These are phyloP conservation scores for Boletus sp. DNA, from an alignment of 768 basidiomycete genomes.

Conservation along the genomic window DNA sequence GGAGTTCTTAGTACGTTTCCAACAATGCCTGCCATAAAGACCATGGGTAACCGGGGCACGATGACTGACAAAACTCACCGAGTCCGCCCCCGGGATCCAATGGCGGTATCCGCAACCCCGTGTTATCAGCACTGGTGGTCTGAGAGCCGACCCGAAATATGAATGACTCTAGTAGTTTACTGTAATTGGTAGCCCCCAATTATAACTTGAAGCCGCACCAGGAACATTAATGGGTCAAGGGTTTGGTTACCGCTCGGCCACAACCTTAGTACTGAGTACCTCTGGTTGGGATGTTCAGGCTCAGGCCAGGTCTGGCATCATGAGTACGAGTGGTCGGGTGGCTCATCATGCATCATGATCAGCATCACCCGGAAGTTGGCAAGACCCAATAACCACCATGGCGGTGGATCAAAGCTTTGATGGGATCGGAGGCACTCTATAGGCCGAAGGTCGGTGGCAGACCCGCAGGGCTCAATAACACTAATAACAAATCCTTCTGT, in stretches of 20 bases:
- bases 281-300: background rate
- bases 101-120: background rate
- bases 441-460: no score
- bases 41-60: background rate
- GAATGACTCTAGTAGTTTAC: background rate
- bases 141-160: background rate
- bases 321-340: background rate
- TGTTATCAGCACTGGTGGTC: background rate
- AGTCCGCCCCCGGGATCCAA: background rate
- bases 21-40: background rate
- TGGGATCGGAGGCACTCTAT: no score
- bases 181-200: background rate
- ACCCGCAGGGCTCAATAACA: no score
- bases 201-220: background rate
- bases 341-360: no score
- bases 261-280: background rate
- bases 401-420: no score
- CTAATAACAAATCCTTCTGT: no score
- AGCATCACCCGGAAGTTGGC: no score
- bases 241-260: background rate
- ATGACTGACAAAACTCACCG: conserved; percentile 3
- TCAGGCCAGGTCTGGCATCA: background rate
- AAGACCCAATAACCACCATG: no score
- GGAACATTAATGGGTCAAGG: conserved; percentile 1
- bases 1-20: background rate